phyloP scores from a whole-genome alignment of 768 basidiomycete species.

The Xerocomellus intermedius region DNA sequence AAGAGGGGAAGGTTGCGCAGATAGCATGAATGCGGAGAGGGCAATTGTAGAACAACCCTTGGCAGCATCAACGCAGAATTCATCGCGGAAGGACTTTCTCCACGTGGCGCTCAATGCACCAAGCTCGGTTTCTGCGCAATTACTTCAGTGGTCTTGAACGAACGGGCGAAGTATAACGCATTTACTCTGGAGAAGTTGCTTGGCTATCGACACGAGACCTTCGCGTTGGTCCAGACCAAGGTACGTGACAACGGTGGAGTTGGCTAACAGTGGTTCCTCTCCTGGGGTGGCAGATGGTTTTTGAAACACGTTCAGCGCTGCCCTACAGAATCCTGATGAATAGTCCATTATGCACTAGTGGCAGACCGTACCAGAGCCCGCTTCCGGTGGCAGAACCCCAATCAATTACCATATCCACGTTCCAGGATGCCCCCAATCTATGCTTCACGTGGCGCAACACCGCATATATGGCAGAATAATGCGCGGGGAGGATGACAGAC shows the following conservation, averaged over 20 bases:
- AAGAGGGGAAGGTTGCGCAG: slow-evolving; percentile 61
- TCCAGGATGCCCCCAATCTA: slow-evolving; percentile 63
- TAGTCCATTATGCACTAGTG: not conserved
- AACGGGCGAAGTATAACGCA: slow-evolving; percentile 1
- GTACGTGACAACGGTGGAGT: slow-evolving; percentile 60
- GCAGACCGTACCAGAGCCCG: slow-evolving; percentile 67
- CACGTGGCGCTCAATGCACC: slow-evolving; percentile 47
- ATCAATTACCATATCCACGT: slow-evolving; percentile 64
- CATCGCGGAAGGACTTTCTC: slow-evolving; percentile 56
- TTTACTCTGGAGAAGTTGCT: slow-evolving; percentile 58
- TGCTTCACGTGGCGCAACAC: slow-evolving; percentile 67
- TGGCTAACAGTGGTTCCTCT: slow-evolving; percentile 39
- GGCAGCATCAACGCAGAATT: slow-evolving; percentile 39
- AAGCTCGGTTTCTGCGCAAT: slow-evolving; percentile 44
- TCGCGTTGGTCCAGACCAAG: slow-evolving; percentile 76
- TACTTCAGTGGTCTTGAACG: slow-evolving; percentile 12
- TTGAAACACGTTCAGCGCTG: slow-evolving; percentile 64
- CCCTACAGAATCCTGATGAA: slow-evolving; percentile 45
- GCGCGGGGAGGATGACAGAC: slow-evolving; percentile 79
- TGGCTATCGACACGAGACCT: slow-evolving; percentile 65
- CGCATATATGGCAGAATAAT: slow-evolving; percentile 78
- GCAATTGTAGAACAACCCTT: slow-evolving; percentile 59
- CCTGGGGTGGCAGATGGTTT: slow-evolving; percentile 22
- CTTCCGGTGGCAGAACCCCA: slow-evolving; percentile 85
- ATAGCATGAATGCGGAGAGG: slow-evolving; percentile 82